phyloP scores from a whole-genome alignment of 306 rosid genomes.

The Acacia acuminata region DNA sequence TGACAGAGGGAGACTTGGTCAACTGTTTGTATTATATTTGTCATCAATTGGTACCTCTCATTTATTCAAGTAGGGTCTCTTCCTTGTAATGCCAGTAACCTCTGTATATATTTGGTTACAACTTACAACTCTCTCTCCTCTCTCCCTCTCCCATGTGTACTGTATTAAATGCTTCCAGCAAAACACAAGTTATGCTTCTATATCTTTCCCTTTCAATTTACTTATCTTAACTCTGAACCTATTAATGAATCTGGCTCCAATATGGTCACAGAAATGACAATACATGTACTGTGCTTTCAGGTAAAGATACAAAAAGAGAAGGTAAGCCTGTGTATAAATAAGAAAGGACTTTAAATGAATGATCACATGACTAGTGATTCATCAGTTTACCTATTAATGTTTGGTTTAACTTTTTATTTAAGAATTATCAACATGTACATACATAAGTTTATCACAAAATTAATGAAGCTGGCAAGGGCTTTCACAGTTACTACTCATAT shows the following conservation, averaged over 20 bases:
- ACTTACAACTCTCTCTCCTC: not conserved
- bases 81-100: not conserved
- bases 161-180: slow-evolving; percentile 20
- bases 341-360: not conserved
- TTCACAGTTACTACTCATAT: too few relatives aligned
- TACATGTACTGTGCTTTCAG: not conserved
- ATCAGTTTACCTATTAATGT: not conserved
- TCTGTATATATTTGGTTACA: not conserved
- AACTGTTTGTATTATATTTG: not conserved
- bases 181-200: not conserved
- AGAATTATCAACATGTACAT: too few relatives aligned
- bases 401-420: too few relatives aligned
- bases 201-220: not conserved
- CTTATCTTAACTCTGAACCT: not conserved
- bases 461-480: too few relatives aligned
- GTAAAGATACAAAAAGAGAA: not conserved
- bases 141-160: not conserved
- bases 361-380: not conserved
- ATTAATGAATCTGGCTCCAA: not conserved
- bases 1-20: not conserved
- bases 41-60: not conserved
- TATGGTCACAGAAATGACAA: not conserved
- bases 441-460: too few relatives aligned
- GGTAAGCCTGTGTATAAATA: not conserved
- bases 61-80: not conserved